Evolutionary conservation across 2,329 filamentous ascomycete genomes (phyloP).

Genomic region (Fusarium xylarioides): DNA sequence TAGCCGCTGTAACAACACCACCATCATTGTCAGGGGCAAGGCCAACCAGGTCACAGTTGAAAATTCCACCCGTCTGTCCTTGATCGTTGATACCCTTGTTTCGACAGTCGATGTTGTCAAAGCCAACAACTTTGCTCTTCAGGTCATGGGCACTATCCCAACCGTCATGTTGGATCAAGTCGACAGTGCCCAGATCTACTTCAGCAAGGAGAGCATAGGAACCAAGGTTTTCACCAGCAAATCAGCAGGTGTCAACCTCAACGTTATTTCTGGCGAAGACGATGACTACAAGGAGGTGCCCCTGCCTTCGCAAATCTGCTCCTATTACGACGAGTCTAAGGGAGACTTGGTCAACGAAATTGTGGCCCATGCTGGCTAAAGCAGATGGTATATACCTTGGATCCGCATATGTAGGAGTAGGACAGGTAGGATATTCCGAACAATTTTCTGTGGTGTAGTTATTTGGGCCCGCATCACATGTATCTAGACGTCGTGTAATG

Average conservation of each 20-base stretch:
- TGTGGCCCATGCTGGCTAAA: conserved; percentile 87
- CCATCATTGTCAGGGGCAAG: conserved; percentile 89
- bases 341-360: conserved; percentile 90
- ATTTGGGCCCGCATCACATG: conserved; percentile 8
- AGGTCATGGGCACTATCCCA: conserved; percentile 85
- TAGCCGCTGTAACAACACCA: conserved; percentile 89
- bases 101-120: conserved; percentile 96
- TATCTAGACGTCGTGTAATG: conserved; percentile 18
- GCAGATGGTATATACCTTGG: conserved; percentile 9
- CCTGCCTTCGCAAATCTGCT: conserved; percentile 88
- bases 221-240: conserved; percentile 93
- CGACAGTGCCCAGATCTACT: conserved; percentile 87
- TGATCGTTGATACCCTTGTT: conserved; percentile 89
- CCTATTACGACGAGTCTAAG: conserved; percentile 73
- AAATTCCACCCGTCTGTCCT: conserved; percentile 83
- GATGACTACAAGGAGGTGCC: conserved; percentile 89
- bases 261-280: conserved; percentile 74
- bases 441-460: not conserved
- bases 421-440: conserved; percentile 29
- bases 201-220: conserved; percentile 78
- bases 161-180: conserved; percentile 93
- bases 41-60: conserved; percentile 97
- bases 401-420: conserved; percentile 32
- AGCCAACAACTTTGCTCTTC: conserved; percentile 91
- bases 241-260: conserved; percentile 85